Evolutionary conservation across 352 stramenopile genomes (phyloP), one percentile per base, ranked within the genome.

Genomic region (Phytophthora colocasiae): DNA sequence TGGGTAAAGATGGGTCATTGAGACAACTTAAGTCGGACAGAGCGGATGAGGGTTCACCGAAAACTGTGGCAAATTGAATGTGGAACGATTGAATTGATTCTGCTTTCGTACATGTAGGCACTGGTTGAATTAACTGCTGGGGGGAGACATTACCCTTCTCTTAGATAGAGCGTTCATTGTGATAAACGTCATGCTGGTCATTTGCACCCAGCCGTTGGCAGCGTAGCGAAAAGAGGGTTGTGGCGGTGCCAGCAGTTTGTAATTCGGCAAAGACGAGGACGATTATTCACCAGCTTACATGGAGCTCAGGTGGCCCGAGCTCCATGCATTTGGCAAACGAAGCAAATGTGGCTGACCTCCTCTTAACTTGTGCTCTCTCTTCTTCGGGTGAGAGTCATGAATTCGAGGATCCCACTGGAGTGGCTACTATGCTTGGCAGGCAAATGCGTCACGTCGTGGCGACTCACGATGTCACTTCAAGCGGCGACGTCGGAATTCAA

Each of bases 401-500:
- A 36, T 14, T 36, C 31, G 31, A 36, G 31, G 31, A 36, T 36
- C 31, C 31, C 31, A 36, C 31, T 36, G 11, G 8, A 4, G 9
- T 36, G 31, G 31, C 31, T 8, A 36, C 9, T 14, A 14, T 14
- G 31, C 31, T 10, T 12, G 31, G 9, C 8, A 36, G 12, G 31
- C 22, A 36, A 36, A 36, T 14, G 31, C 31, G 19, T 19, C 19
- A n/a, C 60, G 34, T 38, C 43, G 36, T 51, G 38, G 34, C 45
- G 50, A 47, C 24, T 43, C 27, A 53, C 39, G 29, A 43, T 57
- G 50, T 39, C 40, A 43, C 51, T 63, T 50, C 59, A 63, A 63
- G 51, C 27, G 44, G 40, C 58, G 48, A 65, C 62, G 62, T 69
- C 62, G 54, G 62, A 65, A 69, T 46, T 68, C 52, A 58, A 50